Conservation (phyloP, 2,329 filamentous ascomycete species). For the Paracorniculantispora psalliotae region DNA sequence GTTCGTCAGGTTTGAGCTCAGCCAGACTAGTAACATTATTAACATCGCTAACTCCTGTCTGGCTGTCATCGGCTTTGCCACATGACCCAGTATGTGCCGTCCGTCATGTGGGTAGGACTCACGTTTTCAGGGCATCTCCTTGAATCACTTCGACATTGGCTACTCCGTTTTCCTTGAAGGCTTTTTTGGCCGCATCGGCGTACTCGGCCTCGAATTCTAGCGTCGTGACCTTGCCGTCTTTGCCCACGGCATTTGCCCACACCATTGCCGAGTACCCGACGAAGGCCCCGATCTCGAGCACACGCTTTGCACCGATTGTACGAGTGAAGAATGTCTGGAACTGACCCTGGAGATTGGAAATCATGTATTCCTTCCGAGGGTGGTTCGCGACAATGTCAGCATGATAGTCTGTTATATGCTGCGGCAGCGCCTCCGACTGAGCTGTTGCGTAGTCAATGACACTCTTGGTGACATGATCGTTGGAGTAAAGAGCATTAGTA, state of each 20-base stretch:
- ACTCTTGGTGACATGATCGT: conserved; percentile 33
- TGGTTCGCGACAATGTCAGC: conserved; percentile 23
- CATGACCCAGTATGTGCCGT: background rate
- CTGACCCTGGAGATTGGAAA: conserved; percentile 31
- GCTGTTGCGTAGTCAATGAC: conserved; percentile 39
- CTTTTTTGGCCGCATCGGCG: conserved; percentile 35
- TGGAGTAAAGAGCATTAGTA: conserved; percentile 37
- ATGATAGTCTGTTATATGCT: conserved; percentile 36
- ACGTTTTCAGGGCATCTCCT: conserved; percentile 44
- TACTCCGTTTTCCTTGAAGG: conserved; percentile 34
- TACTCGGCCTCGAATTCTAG: conserved; percentile 43
- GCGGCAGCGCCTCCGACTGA: conserved; percentile 38
- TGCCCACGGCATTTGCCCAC: conserved; percentile 37
- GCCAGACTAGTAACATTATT: conserved; percentile 23
- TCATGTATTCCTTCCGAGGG: conserved; percentile 26
- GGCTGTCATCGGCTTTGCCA: background rate
- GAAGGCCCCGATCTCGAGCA: conserved; percentile 39
- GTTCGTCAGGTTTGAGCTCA: conserved; percentile 30
- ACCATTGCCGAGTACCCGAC: conserved; percentile 37
- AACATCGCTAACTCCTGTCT: background rate
- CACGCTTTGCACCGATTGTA: conserved; percentile 32
- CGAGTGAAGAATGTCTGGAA: conserved; percentile 31
- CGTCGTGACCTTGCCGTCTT: conserved; percentile 33
- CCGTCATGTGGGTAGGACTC: conserved; percentile 17
- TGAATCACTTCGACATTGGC: conserved; percentile 43